These are phyloP conservation scores for Micractinium conductrix DNA, from an alignment of 139 green algal genomes.

Conservation along the genomic window DNA sequence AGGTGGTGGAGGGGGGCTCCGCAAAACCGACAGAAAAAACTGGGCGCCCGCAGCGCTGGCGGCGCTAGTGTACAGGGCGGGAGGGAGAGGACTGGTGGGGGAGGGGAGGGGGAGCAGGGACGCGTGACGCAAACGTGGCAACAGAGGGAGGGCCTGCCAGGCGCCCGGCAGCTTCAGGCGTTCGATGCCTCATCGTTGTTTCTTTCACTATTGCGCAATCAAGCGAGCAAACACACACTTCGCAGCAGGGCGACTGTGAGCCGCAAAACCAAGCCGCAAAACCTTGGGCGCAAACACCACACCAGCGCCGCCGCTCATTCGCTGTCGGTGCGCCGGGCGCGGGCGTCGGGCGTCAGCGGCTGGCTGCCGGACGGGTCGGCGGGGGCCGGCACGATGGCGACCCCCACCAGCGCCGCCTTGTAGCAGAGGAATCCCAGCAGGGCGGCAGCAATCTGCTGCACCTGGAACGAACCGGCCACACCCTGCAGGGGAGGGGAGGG, in stretches of 20 bases:
- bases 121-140: too few species aligned
- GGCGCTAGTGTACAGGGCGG: neutral
- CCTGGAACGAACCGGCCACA: conserved; percentile 1
- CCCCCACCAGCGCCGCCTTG: conserved; percentile 58
- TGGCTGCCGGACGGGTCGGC: neutral
- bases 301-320: too few species aligned
- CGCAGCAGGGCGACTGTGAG: neutral
- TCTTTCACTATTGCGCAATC: too few species aligned
- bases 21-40: neutral
- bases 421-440: conserved; percentile 65
- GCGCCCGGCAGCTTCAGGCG: too few species aligned
- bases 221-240: too few species aligned
- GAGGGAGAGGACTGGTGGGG: too few species aligned
- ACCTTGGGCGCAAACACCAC: too few species aligned
- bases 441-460: conserved; percentile 53
- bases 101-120: neutral
- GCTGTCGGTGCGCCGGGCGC: neutral
- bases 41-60: neutral
- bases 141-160: too few species aligned
- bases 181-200: too few species aligned
- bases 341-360: neutral
- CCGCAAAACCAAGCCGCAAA: too few species aligned
- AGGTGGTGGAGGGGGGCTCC: too few species aligned
- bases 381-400: conserved; percentile 40
- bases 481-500: too few species aligned